phyloP scores from a whole-genome alignment of 441 rosid species.

The Melastoma candidum region DNA sequence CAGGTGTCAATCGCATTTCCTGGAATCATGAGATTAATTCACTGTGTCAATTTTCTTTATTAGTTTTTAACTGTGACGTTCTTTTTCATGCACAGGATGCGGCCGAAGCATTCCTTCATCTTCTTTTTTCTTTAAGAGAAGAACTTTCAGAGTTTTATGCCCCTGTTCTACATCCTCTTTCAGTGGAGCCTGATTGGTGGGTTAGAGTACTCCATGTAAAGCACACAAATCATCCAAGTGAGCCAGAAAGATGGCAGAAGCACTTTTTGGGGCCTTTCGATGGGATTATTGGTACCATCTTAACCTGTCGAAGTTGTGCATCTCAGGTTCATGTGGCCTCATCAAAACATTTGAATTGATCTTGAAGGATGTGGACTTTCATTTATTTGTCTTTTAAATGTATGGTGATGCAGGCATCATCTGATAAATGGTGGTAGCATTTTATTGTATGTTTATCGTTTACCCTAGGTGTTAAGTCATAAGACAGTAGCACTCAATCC shows the following conservation, averaged over 20 bases:
- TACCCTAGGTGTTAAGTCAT: too few species aligned
- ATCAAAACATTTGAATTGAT: constrained; percentile 7
- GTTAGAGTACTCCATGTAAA: constrained; percentile 41
- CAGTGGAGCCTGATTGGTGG: constrained; percentile 32
- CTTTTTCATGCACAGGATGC: constrained; percentile 56
- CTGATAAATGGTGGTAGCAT: too few species aligned
- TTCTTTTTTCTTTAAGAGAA: constrained; percentile 61
- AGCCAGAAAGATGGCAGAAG: constrained; percentile 67
- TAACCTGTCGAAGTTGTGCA: constrained; percentile 66
- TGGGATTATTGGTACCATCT: constrained; percentile 62
- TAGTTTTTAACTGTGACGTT: constrained; percentile 10
- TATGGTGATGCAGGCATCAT: background rate
- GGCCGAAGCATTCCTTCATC: constrained; percentile 84
- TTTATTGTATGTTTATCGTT: too few species aligned
- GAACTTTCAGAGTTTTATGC: constrained; percentile 53
- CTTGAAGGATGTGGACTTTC: background rate
- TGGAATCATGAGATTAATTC: too few species aligned
- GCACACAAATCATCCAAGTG: constrained; percentile 26
- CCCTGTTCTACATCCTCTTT: constrained; percentile 37
- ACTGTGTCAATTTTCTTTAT: too few species aligned
- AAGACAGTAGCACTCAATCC: too few species aligned
- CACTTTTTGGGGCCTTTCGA: constrained; percentile 77
- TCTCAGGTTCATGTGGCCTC: constrained; percentile 50
- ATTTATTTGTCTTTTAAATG: background rate
- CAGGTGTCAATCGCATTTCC: constrained; percentile 36